phyloP scores from a whole-genome alignment of 2,329 filamentous ascomycete genomes.

The Pyrenophora teres region DNA sequence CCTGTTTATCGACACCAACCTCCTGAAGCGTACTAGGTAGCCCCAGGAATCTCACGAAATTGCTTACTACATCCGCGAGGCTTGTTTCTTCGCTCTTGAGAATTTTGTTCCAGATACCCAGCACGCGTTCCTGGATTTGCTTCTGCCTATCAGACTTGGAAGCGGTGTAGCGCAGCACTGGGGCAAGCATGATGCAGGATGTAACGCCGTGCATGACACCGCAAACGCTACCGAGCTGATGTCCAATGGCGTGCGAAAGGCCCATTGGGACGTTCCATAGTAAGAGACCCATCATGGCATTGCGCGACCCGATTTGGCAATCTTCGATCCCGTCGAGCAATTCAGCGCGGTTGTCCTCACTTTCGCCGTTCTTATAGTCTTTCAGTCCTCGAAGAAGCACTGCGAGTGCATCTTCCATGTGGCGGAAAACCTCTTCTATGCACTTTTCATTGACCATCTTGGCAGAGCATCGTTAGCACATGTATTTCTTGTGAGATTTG shows the following conservation, averaged over 20 bases:
- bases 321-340: conserved; percentile 24
- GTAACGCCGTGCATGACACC: conserved; percentile 32
- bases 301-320: conserved; percentile 27
- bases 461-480: neutral
- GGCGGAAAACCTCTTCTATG: conserved; percentile 17
- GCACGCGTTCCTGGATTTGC: conserved; percentile 16
- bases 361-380: conserved; percentile 25
- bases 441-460: conserved; percentile 21
- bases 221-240: conserved; percentile 26
- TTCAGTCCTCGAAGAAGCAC: conserved; percentile 25
- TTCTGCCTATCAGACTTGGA: conserved; percentile 16
- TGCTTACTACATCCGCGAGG: conserved; percentile 28
- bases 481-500: neutral
- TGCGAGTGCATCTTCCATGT: conserved; percentile 30
- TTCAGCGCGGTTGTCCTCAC: conserved; percentile 10
- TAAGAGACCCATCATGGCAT: conserved; percentile 29
- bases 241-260: conserved; percentile 29
- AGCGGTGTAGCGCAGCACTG: conserved; percentile 23
- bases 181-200: conserved; percentile 27
- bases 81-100: conserved; percentile 20
- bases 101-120: conserved; percentile 26
- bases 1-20: conserved; percentile 23
- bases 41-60: conserved; percentile 23
- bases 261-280: conserved; percentile 26
- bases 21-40: conserved; percentile 27